Evolutionary conservation across 345 rosid species (phyloP).

Genomic region (Bruguiera parviflora): DNA sequence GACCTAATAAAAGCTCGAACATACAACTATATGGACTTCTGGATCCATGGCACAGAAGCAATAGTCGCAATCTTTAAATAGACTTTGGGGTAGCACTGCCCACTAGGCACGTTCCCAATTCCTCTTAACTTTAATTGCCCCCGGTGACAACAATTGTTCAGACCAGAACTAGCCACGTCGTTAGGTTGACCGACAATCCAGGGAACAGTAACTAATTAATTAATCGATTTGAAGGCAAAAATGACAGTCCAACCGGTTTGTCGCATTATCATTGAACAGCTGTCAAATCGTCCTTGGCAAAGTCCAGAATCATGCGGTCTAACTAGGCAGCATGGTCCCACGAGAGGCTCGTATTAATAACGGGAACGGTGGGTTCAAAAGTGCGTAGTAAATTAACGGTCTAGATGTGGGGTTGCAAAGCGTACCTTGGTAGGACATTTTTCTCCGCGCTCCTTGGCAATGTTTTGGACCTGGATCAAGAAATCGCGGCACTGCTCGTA

Average conservation of each 20-base stretch:
- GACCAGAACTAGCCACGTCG: no score
- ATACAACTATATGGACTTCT: neutral
- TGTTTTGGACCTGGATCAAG: slow-evolving; percentile 82
- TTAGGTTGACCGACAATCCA: neutral
- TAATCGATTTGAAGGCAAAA: slow-evolving; percentile 14
- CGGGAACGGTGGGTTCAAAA: neutral
- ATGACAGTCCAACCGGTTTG: slow-evolving; percentile 25
- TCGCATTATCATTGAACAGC: slow-evolving; percentile 43
- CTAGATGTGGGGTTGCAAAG: neutral
- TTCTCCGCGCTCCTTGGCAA: slow-evolving; percentile 92
- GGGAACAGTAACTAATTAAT: neutral
- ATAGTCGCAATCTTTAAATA: no score
- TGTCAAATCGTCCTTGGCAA: slow-evolving; percentile 17
- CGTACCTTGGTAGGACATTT: slow-evolving; percentile 98
- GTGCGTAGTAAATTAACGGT: slow-evolving; percentile 1
- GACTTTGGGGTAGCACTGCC: no score
- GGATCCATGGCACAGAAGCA: no score
- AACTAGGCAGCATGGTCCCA: neutral
- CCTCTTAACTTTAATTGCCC: no score
- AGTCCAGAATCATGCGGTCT: neutral
- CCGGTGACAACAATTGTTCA: no score
- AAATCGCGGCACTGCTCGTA: slow-evolving; percentile 98
- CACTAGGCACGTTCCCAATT: no score
- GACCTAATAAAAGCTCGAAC: neutral
- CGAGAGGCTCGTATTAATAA: neutral